Evolutionary conservation across 208 protist genomes (phyloP).

Genomic region (Trypanosoma caninum): DNA sequence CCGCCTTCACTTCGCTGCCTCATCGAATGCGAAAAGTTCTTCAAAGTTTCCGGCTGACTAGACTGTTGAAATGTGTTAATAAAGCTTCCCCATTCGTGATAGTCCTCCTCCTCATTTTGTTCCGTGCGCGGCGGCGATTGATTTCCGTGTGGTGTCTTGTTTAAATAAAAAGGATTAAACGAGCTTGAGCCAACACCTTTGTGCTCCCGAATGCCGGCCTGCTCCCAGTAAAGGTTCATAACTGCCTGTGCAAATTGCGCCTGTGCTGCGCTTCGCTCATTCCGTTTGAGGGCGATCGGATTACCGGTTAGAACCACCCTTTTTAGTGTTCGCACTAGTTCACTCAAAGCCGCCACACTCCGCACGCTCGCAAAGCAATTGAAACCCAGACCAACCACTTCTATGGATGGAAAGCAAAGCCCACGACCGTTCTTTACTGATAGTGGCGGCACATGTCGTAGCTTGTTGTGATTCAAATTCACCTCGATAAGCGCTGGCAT

Average conservation of each 20-base stretch:
- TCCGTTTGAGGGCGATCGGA: slow-evolving; percentile 32
- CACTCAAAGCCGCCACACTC: slow-evolving; percentile 44
- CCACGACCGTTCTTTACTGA: slow-evolving; percentile 38
- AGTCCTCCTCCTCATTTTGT: not conserved
- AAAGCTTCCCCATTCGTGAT: slow-evolving; percentile 6
- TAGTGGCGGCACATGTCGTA: slow-evolving; percentile 52
- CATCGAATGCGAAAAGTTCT: not conserved
- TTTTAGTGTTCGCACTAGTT: slow-evolving; percentile 59
- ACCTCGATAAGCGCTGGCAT: slow-evolving; percentile 81
- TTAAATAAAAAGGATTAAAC: not conserved
- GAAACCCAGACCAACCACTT: slow-evolving; percentile 57
- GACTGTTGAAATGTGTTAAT: not conserved
- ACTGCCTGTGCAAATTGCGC: slow-evolving; percentile 45
- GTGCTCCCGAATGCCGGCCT: not conserved
- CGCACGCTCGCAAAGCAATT: slow-evolving; percentile 52
- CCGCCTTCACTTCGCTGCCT: not conserved
- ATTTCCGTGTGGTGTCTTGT: not conserved
- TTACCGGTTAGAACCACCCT: slow-evolving; percentile 66
- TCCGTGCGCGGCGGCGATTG: not conserved
- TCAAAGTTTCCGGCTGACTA: not conserved
- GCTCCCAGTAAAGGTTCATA: slow-evolving; percentile 56
- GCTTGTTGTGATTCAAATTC: slow-evolving; percentile 80
- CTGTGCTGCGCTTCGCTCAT: slow-evolving; percentile 26
- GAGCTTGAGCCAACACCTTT: not conserved
- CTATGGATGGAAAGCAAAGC: slow-evolving; percentile 63